phyloP scores from a whole-genome alignment of 192 early-diverging fungal genomes.

The Podila clonocystis region DNA sequence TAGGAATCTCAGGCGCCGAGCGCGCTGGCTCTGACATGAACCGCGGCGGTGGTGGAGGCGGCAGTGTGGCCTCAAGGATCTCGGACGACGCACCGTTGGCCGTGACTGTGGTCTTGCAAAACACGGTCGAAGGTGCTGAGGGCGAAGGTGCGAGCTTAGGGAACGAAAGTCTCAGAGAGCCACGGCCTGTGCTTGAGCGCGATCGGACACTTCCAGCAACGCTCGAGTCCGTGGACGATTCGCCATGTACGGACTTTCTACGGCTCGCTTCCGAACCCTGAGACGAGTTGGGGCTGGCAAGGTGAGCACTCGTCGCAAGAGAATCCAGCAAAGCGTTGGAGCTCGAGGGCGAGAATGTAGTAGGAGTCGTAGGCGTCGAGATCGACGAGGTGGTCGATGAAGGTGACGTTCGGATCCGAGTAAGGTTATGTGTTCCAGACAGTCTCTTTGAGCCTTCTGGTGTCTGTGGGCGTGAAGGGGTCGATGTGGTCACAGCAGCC shows the following conservation, averaged over 20 bases:
- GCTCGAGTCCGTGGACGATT: constrained; percentile 7
- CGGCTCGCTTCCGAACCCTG: no score
- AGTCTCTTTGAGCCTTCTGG: constrained; percentile 5
- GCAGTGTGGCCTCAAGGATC: constrained; percentile 3
- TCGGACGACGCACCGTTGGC: constrained; percentile 2
- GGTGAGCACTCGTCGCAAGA: constrained; percentile 19
- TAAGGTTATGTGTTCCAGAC: not conserved
- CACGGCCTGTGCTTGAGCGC: not conserved
- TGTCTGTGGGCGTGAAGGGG: not conserved
- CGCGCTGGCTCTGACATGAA: not conserved
- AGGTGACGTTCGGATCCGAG: constrained; percentile 30
- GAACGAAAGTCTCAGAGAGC: constrained; percentile 14
- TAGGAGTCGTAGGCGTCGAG: constrained; percentile 38
- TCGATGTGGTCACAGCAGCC: not conserved
- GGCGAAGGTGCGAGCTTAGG: constrained; percentile 32
- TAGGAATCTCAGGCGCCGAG: constrained; percentile 9
- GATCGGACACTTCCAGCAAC: constrained; percentile 17
- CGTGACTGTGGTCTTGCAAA: constrained; percentile 42
- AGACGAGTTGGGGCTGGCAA: constrained; percentile 12
- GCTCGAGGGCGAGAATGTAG: constrained; percentile 34
- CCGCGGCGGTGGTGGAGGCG: constrained; percentile 2
- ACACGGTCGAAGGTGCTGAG: constrained; percentile 36
- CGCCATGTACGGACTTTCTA: no score
- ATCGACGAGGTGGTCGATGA: constrained; percentile 36
- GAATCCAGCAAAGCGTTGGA: constrained; percentile 31